Evolutionary conservation across 371 early-diverging fungal genomes (phyloP).

Genomic region (Syncephalastrum monosporum): DNA sequence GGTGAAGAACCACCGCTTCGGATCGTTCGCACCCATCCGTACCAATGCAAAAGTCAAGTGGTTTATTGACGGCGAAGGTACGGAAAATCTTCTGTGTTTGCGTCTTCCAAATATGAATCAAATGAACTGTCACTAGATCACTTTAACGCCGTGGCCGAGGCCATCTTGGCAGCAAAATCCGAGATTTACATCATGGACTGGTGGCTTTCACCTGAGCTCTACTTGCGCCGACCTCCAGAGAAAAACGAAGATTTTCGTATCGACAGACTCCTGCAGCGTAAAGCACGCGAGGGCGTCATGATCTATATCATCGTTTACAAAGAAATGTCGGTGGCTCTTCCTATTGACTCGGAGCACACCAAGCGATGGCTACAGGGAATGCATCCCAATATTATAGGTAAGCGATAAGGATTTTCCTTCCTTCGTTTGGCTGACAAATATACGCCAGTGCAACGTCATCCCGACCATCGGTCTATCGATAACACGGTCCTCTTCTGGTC

Average conservation of each 20-base stretch:
- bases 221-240: conserved; percentile 76
- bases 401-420: conserved; percentile 20
- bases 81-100: background rate
- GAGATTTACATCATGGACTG: conserved; percentile 90
- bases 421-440: background rate
- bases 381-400: conserved; percentile 78
- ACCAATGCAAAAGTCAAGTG: conserved; percentile 66
- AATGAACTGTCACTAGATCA: conserved; percentile 53
- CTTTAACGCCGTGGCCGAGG: conserved; percentile 79
- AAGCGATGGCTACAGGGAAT: conserved; percentile 75
- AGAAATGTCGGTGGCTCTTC: conserved; percentile 81
- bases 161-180: conserved; percentile 72
- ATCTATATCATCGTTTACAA: conserved; percentile 91
- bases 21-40: conserved; percentile 82
- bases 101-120: background rate
- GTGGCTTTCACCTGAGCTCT: conserved; percentile 89
- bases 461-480: conserved; percentile 71
- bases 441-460: conserved; percentile 74
- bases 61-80: conserved; percentile 81
- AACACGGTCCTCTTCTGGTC: conserved; percentile 83
- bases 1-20: conserved; percentile 68
- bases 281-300: conserved; percentile 87
- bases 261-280: conserved; percentile 77
- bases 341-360: conserved; percentile 81
- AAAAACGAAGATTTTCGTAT: conserved; percentile 77